Evolutionary conservation across 768 basidiomycete genomes (phyloP), one percentile per base, ranked within the genome.

Genomic region (Agaricus subrufescens): DNA sequence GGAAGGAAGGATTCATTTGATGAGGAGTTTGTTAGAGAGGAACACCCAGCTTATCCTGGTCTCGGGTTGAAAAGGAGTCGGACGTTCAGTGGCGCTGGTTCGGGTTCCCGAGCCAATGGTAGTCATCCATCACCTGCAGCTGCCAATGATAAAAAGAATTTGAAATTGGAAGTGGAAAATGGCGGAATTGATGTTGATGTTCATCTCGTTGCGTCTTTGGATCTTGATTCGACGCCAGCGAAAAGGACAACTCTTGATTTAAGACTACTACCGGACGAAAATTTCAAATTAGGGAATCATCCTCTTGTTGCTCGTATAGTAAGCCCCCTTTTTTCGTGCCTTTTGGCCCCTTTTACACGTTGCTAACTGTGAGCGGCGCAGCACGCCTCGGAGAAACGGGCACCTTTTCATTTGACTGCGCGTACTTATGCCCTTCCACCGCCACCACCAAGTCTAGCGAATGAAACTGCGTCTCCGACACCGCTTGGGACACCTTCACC

Each of bases 101-200:
- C 14, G 10, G 45, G 19, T 48, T 8, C 15, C 27, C 9, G 6
- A 6, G 34, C 12, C 4, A 47, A 14, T 29, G 14, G 23, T 15
- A 23, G 19, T 34, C 30, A 14, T 15, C 15, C n/a, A 10, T 29
- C 26, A 25, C 25, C 2, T 1, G 47, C 14, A 30, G 15, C 25
- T 14, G 48, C 15, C 5, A 39, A 54, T 14, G 42, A 30, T 34
- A 47, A 54, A 27, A 75, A 74, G 46, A 78, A 81, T 52, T 65
- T 81, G 6, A 57, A 60, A 7, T 61, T 80, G 37, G 69, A 67
- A 50, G 74, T 75, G 0, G 69, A 69, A 58, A 69, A 70, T 52
- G 71, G 75, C 1, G 72, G 71, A 1, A 73, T 82, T 3, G 67
- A 75, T 31, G 75, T 75, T 8, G 70, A 77, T 23, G 66, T 82